Evolutionary conservation across 2,329 filamentous ascomycete genomes (phyloP).

Genomic region (Venturiaceae sp.): DNA sequence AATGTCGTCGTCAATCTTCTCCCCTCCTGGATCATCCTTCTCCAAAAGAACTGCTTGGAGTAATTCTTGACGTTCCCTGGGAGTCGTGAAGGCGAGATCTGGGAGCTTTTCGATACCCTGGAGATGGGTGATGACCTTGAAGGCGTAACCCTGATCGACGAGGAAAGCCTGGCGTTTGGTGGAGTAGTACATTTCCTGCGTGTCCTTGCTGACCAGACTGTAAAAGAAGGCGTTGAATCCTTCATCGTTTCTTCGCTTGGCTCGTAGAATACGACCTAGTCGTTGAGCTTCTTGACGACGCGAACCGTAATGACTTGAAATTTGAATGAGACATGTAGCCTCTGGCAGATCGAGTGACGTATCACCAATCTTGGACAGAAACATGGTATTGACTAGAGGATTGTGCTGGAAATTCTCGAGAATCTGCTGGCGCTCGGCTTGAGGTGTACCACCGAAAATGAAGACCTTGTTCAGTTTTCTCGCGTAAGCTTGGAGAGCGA

Average conservation of each 20-base stretch:
- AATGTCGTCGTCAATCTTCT: conserved; percentile 59
- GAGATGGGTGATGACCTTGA: conserved; percentile 96
- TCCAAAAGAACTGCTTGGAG: conserved; percentile 84
- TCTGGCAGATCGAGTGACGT: conserved; percentile 96
- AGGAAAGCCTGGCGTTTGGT: conserved; percentile 94
- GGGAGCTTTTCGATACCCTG: conserved; percentile 81
- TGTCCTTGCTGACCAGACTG: conserved; percentile 93
- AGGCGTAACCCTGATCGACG: conserved; percentile 95
- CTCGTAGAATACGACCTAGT: conserved; percentile 83
- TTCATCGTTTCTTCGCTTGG: conserved; percentile 92
- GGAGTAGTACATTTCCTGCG: conserved; percentile 95
- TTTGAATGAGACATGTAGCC: conserved; percentile 93
- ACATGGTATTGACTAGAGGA: conserved; percentile 79
- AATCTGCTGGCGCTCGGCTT: conserved; percentile 76
- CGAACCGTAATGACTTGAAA: conserved; percentile 94
- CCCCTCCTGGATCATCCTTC: conserved; percentile 64
- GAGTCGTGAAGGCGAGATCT: conserved; percentile 68
- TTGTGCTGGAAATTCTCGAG: conserved; percentile 95
- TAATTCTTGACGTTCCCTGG: conserved; percentile 73
- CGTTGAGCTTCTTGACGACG: conserved; percentile 94
- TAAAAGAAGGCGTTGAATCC: conserved; percentile 99
- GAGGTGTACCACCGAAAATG: conserved; percentile 82
- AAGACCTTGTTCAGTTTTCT: conserved; percentile 75
- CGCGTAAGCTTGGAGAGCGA: conserved; percentile 79
- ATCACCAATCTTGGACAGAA: conserved; percentile 94